Evolutionary conservation across 805 yeast species (phyloP).

Genomic region (Blastobotrys parvus): DNA sequence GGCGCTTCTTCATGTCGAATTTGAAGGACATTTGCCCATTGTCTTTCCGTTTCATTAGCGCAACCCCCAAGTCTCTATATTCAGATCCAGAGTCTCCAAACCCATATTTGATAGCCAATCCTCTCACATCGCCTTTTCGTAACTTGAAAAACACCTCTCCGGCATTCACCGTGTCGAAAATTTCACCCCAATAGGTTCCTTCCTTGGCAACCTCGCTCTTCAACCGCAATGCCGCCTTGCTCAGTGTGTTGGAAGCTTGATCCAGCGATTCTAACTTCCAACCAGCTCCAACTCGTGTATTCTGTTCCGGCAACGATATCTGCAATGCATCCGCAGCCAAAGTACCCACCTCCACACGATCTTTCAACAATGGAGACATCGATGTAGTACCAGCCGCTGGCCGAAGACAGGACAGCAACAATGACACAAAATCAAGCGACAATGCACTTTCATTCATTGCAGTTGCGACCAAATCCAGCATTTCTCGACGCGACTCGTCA

Average conservation of each 20-base stretch:
- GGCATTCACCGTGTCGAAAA: slow-evolving; percentile 31
- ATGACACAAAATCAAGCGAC: slow-evolving; percentile 78
- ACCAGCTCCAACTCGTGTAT: slow-evolving; percentile 49
- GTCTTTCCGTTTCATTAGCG: slow-evolving; percentile 48
- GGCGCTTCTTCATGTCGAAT: slow-evolving; percentile 29
- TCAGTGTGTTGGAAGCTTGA: slow-evolving; percentile 45
- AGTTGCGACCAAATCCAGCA: slow-evolving; percentile 28
- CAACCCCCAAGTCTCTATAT: slow-evolving; percentile 67
- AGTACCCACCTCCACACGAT: slow-evolving; percentile 68
- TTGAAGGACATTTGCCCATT: slow-evolving; percentile 39
- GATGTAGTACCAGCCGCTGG: slow-evolving; percentile 84
- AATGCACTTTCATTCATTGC: slow-evolving; percentile 87
- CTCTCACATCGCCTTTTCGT: slow-evolving; percentile 45
- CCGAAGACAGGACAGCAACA: slow-evolving; percentile 67
- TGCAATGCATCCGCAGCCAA: slow-evolving; percentile 34
- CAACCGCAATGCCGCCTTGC: slow-evolving; percentile 43
- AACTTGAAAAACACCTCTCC: slow-evolving; percentile 64
- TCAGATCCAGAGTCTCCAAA: slow-evolving; percentile 85
- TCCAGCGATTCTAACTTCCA: slow-evolving; percentile 75
- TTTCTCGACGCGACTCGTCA: slow-evolving; percentile 21
- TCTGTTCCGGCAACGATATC: slow-evolving; percentile 21
- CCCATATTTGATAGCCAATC: slow-evolving; percentile 80
- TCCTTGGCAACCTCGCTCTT: slow-evolving; percentile 52
- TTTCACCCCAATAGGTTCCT: slow-evolving; percentile 55
- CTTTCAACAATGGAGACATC: slow-evolving; percentile 75